Evolutionary conservation across 495 filamentous ascomycete species (phyloP).

Genomic region (Barbatosphaeria neglecta): DNA sequence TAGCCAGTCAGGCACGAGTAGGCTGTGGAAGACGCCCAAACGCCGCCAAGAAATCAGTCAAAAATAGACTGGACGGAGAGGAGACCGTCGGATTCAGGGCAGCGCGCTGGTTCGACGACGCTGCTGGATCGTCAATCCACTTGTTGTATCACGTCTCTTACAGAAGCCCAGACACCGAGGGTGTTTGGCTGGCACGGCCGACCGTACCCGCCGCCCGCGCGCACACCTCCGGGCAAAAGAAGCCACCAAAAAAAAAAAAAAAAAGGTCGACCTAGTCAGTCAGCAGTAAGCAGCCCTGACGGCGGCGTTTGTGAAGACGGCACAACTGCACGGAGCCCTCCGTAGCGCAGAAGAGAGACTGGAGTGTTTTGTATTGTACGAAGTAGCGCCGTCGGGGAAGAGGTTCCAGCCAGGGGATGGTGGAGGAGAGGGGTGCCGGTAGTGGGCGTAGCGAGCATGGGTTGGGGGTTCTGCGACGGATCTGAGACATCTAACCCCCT

Average conservation of each 20-base stretch:
- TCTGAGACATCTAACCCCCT: constrained; percentile 22
- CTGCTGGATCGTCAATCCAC: constrained; percentile 2
- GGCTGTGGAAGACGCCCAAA: neutral
- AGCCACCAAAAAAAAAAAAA: too few relatives aligned
- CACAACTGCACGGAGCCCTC: too few relatives aligned
- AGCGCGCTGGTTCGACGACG: neutral
- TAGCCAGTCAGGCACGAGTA: neutral
- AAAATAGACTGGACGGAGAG: neutral
- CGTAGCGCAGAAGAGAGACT: too few relatives aligned
- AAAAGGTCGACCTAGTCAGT: too few relatives aligned
- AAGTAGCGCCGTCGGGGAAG: neutral
- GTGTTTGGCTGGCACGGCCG: neutral
- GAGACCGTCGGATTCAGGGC: neutral
- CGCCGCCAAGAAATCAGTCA: neutral
- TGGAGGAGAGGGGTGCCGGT: neutral
- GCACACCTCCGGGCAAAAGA: neutral
- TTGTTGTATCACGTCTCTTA: constrained; percentile 3
- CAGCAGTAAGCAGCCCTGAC: too few relatives aligned
- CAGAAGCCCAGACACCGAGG: neutral
- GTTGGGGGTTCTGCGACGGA: constrained; percentile 16
- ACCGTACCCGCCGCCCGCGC: neutral
- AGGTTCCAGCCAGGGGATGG: neutral
- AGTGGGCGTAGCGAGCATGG: constrained; percentile 1
- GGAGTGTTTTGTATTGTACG: too few relatives aligned
- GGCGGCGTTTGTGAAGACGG: too few relatives aligned